Conservation (phyloP, 805 yeast genomes). For the Ogataea methanolica region DNA sequence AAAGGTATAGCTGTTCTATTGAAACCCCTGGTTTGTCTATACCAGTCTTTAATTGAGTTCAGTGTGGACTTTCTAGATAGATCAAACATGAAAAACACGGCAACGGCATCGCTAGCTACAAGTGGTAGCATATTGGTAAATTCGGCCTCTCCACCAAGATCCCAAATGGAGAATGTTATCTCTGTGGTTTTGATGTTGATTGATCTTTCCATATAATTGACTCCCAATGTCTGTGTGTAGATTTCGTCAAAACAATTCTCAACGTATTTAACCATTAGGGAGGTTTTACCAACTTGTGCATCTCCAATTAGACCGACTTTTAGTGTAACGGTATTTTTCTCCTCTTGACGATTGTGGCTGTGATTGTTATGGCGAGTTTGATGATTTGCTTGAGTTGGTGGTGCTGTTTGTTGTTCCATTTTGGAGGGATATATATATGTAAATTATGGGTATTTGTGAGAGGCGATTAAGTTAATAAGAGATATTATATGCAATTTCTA, state of each 20-base stretch:
- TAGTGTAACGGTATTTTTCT: conserved; percentile 49
- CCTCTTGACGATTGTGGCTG: conserved; percentile 8
- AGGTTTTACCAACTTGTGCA: conserved; percentile 93
- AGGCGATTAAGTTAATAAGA: no score
- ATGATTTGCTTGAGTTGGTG: no score
- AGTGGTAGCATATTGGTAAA: conserved; percentile 93
- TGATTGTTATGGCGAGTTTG: background rate
- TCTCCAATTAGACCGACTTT: conserved; percentile 94
- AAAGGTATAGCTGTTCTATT: conserved; percentile 89
- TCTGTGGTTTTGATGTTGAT: conserved; percentile 81
- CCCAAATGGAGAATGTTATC: conserved; percentile 91
- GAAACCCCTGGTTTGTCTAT: conserved; percentile 82
- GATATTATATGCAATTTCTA: no score
- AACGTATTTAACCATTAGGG: conserved; percentile 95
- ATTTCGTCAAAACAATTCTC: conserved; percentile 90
- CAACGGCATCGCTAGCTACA: conserved; percentile 89
- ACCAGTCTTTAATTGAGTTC: conserved; percentile 92
- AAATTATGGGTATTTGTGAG: no score
- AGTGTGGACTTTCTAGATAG: conserved; percentile 80
- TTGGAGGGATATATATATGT: no score
- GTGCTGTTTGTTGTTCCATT: no score
- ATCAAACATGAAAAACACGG: conserved; percentile 86
- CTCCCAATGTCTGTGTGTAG: conserved; percentile 92
- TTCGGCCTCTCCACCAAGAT: conserved; percentile 92
- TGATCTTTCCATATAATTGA: conserved; percentile 88